phyloP scores from a whole-genome alignment of 1,284 basidiomycete species.

The Microbotryum violaceum region DNA sequence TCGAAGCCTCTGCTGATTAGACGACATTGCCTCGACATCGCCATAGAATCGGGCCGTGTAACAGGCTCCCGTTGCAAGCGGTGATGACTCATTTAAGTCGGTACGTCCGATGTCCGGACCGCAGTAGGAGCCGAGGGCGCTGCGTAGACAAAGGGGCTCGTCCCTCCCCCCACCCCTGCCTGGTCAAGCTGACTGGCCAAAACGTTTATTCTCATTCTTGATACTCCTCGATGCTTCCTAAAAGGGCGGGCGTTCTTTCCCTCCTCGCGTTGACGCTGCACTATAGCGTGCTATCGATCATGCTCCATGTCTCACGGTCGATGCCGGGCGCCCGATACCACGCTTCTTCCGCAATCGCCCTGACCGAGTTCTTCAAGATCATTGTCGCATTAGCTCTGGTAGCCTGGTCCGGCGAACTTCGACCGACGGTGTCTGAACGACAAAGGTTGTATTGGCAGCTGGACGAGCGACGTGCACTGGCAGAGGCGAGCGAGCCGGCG shows the following conservation, averaged over 20 bases:
- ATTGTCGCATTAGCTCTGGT: conserved; percentile 30
- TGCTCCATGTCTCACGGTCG: conserved; percentile 16
- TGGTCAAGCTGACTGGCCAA: no score
- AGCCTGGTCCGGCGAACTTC: conserved; percentile 16
- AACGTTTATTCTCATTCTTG: no score
- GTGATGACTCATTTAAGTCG: no score
- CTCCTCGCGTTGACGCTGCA: conserved; percentile 22
- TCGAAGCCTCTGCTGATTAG: no score
- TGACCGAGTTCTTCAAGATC: conserved; percentile 37
- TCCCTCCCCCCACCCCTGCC: no score
- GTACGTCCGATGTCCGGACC: no score
- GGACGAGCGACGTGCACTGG: background rate
- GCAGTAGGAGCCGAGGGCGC: no score
- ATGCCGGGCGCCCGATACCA: conserved; percentile 20
- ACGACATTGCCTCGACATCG: no score
- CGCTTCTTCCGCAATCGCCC: conserved; percentile 32
- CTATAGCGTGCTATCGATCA: conserved; percentile 21
- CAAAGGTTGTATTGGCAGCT: background rate
- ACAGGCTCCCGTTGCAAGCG: no score
- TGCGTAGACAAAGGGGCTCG: no score
- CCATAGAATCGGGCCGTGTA: no score
- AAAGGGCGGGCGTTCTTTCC: conserved; percentile 11
- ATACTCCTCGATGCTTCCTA: no score
- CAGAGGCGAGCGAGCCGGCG: conserved; percentile 3
- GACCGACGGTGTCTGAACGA: conserved; percentile 1